A percentile compares a stretch with the other conserved stretches of the same genome.
Evolutionary conservation across 768 basidiomycete species (phyloP).

Genomic region (Hebeloma cylindrosporum): DNA sequence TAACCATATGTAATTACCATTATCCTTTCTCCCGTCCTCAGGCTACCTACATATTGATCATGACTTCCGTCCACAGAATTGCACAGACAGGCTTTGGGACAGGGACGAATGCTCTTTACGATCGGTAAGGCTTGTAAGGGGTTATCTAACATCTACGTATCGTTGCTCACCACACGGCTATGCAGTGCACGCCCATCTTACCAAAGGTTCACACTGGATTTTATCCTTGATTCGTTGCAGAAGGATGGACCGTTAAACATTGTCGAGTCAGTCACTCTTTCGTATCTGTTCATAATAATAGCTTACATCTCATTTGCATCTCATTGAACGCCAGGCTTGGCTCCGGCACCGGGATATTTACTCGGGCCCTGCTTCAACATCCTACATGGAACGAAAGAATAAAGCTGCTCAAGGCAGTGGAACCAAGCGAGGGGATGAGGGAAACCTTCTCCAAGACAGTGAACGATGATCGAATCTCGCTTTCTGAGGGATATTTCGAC

Average conservation of each 20-base stretch:
- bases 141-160: background rate
- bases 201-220: slow-evolving; percentile 57
- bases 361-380: slow-evolving; percentile 73
- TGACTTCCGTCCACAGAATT: slow-evolving; percentile 49
- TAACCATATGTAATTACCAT: too few species aligned
- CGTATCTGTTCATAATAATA: slow-evolving; percentile 1
- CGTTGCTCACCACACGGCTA: background rate
- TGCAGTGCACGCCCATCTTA: slow-evolving; percentile 81
- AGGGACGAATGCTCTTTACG: slow-evolving; percentile 84
- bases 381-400: slow-evolving; percentile 52
- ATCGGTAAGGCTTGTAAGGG: slow-evolving; percentile 44
- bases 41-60: slow-evolving; percentile 1
- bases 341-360: slow-evolving; percentile 87
- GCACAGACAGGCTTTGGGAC: slow-evolving; percentile 74
- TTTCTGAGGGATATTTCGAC: slow-evolving; percentile 72
- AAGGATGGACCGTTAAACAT: slow-evolving; percentile 50
- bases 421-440: slow-evolving; percentile 90
- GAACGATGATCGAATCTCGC: slow-evolving; percentile 49
- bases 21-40: too few species aligned
- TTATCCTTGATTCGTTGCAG: slow-evolving; percentile 53
- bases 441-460: slow-evolving; percentile 60
- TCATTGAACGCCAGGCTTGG: slow-evolving; percentile 56
- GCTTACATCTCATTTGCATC: slow-evolving; percentile 4
- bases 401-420: slow-evolving; percentile 62
- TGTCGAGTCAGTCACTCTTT: slow-evolving; percentile 56